Evolutionary conservation across 2,329 filamentous ascomycete genomes (phyloP).

Genomic region (Tolypocladium guangdongense): DNA sequence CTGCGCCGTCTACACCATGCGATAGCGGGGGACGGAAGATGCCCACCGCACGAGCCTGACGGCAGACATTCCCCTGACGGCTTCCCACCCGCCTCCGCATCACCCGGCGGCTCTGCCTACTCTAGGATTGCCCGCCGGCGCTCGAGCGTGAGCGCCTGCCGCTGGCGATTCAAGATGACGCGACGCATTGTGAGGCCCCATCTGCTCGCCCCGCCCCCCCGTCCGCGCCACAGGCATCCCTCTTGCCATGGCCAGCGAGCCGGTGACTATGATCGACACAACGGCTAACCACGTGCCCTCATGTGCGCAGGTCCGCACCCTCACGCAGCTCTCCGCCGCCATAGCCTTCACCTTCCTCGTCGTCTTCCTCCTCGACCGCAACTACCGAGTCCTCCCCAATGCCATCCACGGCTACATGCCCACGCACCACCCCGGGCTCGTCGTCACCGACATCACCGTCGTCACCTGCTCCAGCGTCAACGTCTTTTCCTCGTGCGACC

Average conservation of each 20-base stretch:
- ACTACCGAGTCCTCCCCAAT: conserved; percentile 76
- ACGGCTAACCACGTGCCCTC: background rate
- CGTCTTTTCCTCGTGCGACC: conserved; percentile 61
- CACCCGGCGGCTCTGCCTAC: background rate
- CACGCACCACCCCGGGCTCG: conserved; percentile 69
- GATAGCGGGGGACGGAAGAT: conserved; percentile 3
- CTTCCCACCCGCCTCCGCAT: background rate
- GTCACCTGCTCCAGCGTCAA: conserved; percentile 67
- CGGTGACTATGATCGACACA: background rate
- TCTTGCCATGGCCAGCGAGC: background rate
- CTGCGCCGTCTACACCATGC: background rate
- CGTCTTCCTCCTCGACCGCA: conserved; percentile 75
- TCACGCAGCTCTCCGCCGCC: conserved; percentile 62
- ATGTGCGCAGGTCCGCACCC: conserved; percentile 46
- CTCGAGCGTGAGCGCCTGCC: background rate
- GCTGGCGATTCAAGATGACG: conserved; percentile 15
- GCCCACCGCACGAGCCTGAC: background rate
- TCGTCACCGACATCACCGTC: conserved; percentile 78
- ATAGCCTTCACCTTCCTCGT: conserved; percentile 57
- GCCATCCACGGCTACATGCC: conserved; percentile 82
- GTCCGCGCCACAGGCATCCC: background rate
- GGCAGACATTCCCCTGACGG: background rate
- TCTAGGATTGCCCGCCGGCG: background rate
- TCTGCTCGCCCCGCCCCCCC: background rate
- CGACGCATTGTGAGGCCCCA: conserved; percentile 23